Percentiles rank a stretch among this genome's conserved stretches.
Evolutionary conservation across 2,329 filamentous ascomycete genomes (phyloP).

Genomic region (Setomelanomma holmii): DNA sequence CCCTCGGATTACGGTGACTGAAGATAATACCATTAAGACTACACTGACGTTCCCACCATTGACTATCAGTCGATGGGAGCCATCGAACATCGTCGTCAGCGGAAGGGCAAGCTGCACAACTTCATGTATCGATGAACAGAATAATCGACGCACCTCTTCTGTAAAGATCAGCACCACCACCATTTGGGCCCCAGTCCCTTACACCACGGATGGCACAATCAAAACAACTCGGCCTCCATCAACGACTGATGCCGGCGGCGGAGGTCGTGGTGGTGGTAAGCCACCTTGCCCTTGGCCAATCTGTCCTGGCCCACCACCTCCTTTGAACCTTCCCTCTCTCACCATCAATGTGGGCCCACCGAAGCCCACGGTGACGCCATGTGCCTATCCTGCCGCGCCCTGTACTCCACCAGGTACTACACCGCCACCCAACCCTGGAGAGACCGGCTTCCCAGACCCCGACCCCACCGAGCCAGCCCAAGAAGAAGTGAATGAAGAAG

Average conservation of each 20-base stretch:
- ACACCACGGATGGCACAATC: not conserved
- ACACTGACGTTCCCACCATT: slow-evolving; percentile 10
- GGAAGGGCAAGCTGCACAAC: not conserved
- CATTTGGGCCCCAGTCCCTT: slow-evolving; percentile 7
- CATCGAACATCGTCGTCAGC: slow-evolving; percentile 5
- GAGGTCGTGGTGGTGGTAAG: not conserved
- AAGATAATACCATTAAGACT: slow-evolving; percentile 7
- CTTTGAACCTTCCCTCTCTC: not conserved
- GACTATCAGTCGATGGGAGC: slow-evolving; percentile 12
- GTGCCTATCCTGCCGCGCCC: slow-evolving; percentile 1
- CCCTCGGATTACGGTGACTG: slow-evolving; percentile 11
- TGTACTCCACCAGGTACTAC: not conserved
- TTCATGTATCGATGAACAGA: not conserved
- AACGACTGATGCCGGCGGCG: not conserved
- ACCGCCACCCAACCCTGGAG: not conserved
- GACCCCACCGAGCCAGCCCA: too few species aligned
- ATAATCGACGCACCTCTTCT: slow-evolving; percentile 1
- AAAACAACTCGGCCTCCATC: not conserved
- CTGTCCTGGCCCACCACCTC: slow-evolving; percentile 4
- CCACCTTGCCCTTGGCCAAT: slow-evolving; percentile 4
- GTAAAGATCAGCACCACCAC: slow-evolving; percentile 4
- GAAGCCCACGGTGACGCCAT: slow-evolving; percentile 8
- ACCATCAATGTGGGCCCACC: slow-evolving; percentile 5
- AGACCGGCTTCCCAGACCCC: too few species aligned
- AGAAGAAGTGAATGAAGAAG: too few species aligned